Evolutionary conservation across 2,329 filamentous ascomycete species (phyloP), one percentile per base, ranked within the genome.

Genomic region (Chalaropsis ovoidea): DNA sequence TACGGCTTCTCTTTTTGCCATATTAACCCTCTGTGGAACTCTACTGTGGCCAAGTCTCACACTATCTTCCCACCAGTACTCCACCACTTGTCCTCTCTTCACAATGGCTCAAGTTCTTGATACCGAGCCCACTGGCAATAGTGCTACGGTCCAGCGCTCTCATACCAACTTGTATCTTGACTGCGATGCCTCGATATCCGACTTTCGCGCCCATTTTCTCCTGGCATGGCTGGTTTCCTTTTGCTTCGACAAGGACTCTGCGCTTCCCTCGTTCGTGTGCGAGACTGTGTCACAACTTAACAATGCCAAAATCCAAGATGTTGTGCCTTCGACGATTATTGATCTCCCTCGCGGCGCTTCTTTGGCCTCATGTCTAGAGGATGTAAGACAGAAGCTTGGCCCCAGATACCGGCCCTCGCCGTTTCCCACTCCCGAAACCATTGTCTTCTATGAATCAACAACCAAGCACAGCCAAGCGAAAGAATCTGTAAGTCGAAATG

Each of bases 141-240:
- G 60, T 41, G 22, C 49, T 27, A 24, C 61, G 42, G 43, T 65
- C 11, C 31, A 65, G 47, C 61, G 52, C 49, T 61, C 58, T 19
- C 42, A 52, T 19, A 27, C 42, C 43, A 61, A 11, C 22, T 27
- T 67, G 7, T 27, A 45, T 19, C 61, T 65, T 15, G 39, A 49
- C 22, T 35, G 10, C 10, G 31, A 52, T 24, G 45, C 42, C 35
- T 61, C 56, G 31, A 52, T 69, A n/a, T 60, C 65, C 27, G 63
- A 64, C 8, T 64, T 68, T 24, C 66, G 60, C 41, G 58, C 69
- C 24, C 68, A 70, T 65, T 61, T 71, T n/a, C 62, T 71, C 15
- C 68, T 71, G 6, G 63, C 70, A 24, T 71, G 70, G 70, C 69
- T 70, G 10, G 65, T 70, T 31, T 66, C 70, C 10, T 67, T 70